Evolutionary conservation across 371 early-diverging fungal species (phyloP).

Genomic region (Saksenaea vasiformis): DNA sequence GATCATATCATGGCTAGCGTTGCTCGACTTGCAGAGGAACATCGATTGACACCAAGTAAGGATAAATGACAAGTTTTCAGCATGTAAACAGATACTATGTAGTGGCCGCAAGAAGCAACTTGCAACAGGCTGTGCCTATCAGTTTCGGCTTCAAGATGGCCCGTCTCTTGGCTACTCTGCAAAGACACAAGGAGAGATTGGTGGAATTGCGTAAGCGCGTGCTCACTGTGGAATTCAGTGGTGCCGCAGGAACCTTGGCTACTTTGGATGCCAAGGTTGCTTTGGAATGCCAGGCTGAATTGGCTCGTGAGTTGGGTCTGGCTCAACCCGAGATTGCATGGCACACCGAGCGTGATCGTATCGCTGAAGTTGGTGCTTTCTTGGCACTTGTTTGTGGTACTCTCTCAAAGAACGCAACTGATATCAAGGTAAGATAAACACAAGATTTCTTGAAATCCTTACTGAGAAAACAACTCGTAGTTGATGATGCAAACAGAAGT

Average conservation of each 20-base stretch:
- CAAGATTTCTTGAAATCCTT: not conserved
- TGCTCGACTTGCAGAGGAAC: constrained; percentile 7
- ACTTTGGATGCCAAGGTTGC: constrained; percentile 12
- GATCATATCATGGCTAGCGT: constrained; percentile 12
- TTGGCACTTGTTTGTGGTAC: constrained; percentile 18
- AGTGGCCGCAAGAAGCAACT: constrained; percentile 24
- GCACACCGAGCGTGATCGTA: constrained; percentile 19
- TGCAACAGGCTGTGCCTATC: constrained; percentile 26
- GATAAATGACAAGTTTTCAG: not conserved
- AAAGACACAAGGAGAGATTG: constrained; percentile 17
- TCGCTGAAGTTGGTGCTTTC: constrained; percentile 15
- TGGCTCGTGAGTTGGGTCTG: constrained; percentile 17
- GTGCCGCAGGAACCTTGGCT: constrained; percentile 21
- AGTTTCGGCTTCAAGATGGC: constrained; percentile 29
- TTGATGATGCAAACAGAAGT: constrained; percentile 31
- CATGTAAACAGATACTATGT: not conserved
- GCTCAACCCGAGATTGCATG: constrained; percentile 20
- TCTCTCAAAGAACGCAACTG: constrained; percentile 19
- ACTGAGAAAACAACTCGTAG: not conserved
- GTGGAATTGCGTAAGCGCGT: constrained; percentile 7
- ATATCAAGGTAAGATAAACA: constrained; percentile 13
- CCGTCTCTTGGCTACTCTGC: constrained; percentile 17
- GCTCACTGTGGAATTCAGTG: constrained; percentile 18
- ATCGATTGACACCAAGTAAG: constrained; percentile 20
- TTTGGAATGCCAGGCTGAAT: constrained; percentile 14